Base-by-base conservation (phyloP, 495 filamentous ascomycete genomes). In the Aspergillus affinis region DNA sequence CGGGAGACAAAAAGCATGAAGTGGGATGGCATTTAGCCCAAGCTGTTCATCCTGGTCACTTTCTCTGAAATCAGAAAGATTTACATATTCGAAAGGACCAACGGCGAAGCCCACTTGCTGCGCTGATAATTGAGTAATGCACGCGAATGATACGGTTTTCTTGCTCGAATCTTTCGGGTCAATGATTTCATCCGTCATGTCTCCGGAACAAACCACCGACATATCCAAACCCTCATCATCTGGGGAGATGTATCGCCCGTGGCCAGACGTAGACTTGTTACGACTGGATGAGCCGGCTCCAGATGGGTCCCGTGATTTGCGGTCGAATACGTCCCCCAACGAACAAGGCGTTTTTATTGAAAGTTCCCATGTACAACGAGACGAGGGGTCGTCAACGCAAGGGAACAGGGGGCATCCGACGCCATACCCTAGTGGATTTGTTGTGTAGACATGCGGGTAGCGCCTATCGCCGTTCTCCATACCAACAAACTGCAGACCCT, bases 51-150 rank as follows among this genome's bases (percentile, higher is more conserved):
- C 95, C 54, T 94, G 90, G 55, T 93, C 90, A 59, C 89, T 90
- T 54, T 92, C 91, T 18, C 95, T 87, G 66, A 90, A 96, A 64
- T 94, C 90, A 8, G 90, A 88, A 9, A 99, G 77, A 67, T 97
- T 91, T 51, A 97, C 84, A 65, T 92, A 87, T 69, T 97, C 92
- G 69, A 99, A 99, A 15, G 95, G 94, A 0, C 95, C 94, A 27
- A 97, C 83, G 12, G 89, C 90, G 70, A 99, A 93, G 3, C 91
- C 91, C 64, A 99, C 86, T 67, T 98, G 92, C 55, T 91, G 88
- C 5, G 93, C 85, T 4, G 92, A 85, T 3, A 94, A 82, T 26
- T 89, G 82, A 41, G 84, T 84, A 41, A 81, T 75, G 57, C 85
- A 85, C 27, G 83, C 83, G 66, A 98, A 99, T 0, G 88, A 89